A percentile compares a stretch with the other conserved stretches of the same genome.
phyloP scores from a whole-genome alignment of 2,329 filamentous ascomycete species.

The Colletotrichum cordylinicola region DNA sequence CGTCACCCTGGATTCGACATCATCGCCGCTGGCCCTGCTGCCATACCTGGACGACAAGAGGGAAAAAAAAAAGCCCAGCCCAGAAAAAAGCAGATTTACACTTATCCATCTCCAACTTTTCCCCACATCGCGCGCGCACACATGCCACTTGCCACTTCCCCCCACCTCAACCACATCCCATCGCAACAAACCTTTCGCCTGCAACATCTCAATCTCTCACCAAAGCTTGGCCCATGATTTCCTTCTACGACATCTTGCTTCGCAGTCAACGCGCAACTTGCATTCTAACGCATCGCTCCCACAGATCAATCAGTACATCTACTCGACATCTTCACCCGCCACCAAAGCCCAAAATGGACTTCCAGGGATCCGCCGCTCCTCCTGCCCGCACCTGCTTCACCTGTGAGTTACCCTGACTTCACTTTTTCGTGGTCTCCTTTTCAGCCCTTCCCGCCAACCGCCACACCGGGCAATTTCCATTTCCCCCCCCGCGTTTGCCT shows the following conservation, averaged over 20 bases:
- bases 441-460: background rate
- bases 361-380: conserved; percentile 26
- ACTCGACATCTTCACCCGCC: background rate
- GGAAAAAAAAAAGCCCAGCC: background rate
- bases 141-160: conserved; percentile 25
- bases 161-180: conserved; percentile 7
- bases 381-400: conserved; percentile 53
- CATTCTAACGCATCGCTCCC: background rate
- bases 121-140: conserved; percentile 21
- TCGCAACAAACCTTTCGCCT: background rate
- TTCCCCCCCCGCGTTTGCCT: background rate
- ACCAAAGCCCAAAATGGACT: conserved; percentile 38
- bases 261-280: background rate
- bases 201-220: background rate
- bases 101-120: conserved; percentile 20
- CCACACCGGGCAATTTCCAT: background rate
- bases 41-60: background rate
- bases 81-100: background rate
- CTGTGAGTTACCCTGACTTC: conserved; percentile 44
- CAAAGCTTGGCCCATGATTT: conserved; percentile 7
- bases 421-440: background rate
- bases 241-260: background rate
- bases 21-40: background rate
- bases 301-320: background rate
- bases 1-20: background rate